Base-by-base conservation (phyloP, 2,329 filamentous ascomycete species). In the Cadophora gregata region DNA sequence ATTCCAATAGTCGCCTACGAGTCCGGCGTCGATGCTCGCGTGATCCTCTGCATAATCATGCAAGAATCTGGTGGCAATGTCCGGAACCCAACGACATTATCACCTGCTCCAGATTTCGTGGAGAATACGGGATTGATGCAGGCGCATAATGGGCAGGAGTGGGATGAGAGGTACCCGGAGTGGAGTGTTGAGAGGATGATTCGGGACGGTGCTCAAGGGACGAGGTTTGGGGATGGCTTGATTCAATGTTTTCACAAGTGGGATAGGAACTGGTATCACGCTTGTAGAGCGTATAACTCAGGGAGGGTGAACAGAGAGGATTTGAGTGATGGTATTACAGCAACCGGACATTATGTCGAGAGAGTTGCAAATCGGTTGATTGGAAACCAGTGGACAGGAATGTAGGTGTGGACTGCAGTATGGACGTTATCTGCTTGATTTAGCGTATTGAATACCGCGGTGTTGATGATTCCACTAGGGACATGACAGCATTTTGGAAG, bases 1-100 rank as follows among this genome's bases (percentile, higher is more conserved):
- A 65, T 71, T 29, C 47, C 53, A 1, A 55, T 31, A n/a, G 45
- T 65, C 21, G 63, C 69, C 24, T 29, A 36, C 51, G 65, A 68
- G 48, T 68, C 68, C 8, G 67, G 67, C 4, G 53, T 71, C 38
- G 70, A 71, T 42, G 53, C 62, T n/a, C 62, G 66, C 6, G 62
- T 64, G 5, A 69, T 71, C 33, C 62, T 71, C 16, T 67, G 62
- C 45, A 67, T 69, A 9, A 70, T 71, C 38, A 69, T 69, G 67
- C 65, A 69, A 53, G 67, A 70, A 63, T 68, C 66, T 6, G 64
- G 63, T 0, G 68, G 68, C 5, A 68, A 70, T 21, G 66, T 68
- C 2, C 29, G 59, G 5, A 62, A 65, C 3, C 31, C 47, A 6
- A 69, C 50, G 8, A 63, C 61, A 0, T 16, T 53, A 8, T 63